A percentile compares a stretch with the other conserved stretches of the same genome.
These are phyloP conservation scores for Populus alba DNA, from an alignment of 345 rosid species.

Conservation along the genomic window DNA sequence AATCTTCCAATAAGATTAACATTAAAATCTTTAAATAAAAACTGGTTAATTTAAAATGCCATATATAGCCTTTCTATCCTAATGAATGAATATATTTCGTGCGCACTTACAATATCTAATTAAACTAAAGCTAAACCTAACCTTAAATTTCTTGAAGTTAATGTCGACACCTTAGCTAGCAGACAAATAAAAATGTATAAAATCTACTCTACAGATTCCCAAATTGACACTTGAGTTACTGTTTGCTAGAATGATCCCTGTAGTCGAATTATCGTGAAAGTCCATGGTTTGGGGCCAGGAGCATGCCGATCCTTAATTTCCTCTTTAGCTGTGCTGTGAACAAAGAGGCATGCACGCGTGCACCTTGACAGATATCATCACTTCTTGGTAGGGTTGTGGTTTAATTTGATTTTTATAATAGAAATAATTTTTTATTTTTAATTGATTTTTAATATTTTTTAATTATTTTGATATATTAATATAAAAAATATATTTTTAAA, in stretches of 20 bases:
- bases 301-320: background rate
- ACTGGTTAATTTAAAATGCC: background rate
- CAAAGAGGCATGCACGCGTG: conserved; percentile 11
- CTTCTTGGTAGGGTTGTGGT: too few species aligned
- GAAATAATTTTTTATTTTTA: too few species aligned
- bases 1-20: background rate
- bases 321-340: background rate
- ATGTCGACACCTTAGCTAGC: background rate
- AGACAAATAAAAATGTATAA: background rate
- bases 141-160: background rate
- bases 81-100: background rate
- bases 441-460: too few species aligned
- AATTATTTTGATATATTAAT: too few species aligned
- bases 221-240: background rate
- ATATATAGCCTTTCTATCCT: background rate
- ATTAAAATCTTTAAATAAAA: too few species aligned
- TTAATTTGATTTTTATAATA: too few species aligned
- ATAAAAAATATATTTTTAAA: too few species aligned
- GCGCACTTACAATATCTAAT: background rate
- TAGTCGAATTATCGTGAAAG: too few species aligned
- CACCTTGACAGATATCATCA: background rate
- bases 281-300: background rate
- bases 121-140: background rate
- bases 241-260: background rate
- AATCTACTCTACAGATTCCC: background rate